Base-by-base conservation (phyloP, 2,329 filamentous ascomycete species). In the Graphium sp. region DNA sequence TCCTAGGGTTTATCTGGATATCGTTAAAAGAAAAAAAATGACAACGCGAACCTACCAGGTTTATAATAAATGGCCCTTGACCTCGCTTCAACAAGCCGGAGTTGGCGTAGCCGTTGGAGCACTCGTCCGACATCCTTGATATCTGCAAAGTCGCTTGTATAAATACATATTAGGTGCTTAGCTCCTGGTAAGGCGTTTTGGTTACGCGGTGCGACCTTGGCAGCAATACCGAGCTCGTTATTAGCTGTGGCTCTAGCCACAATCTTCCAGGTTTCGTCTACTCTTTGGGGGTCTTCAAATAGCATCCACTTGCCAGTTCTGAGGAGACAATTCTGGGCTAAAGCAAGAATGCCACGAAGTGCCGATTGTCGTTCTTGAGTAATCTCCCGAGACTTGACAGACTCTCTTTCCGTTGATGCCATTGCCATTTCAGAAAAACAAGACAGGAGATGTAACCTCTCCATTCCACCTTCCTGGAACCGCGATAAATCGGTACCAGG, bases 261-360 rank as follows among this genome's bases (percentile, higher is more conserved):
- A 7, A 59, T 53, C 5, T 52, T 58, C 84, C 83, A 87, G 5
- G 67, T 51, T 4, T 59, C 56, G 37, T 77, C 61, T 11, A 83
- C 62, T 18, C 68, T 54, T 6, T 51, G 43, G 0, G 54, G 44
- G 1, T 51, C 41, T 9, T 64, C 66, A 38, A 83, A 84, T 2
- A 87, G 45, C 72, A 85, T 77, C 80, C 80, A 85, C 69, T 87
- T 89, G 30, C 81, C 81, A 22, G 58, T 56, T 1, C 66, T 58
- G 9, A 80, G 61, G 15, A 61, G 58, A 10, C 58, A 61, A 12
- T 62, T 53, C 7, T 62, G 56, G 1, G 81, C 81, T 13, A 79
- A 48, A 12, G 59, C 51, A 11, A 73, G 52, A 13, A 91, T 65
- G 22, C 71, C 60, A 7, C 56, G 46, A 2, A 62, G 50, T 12